phyloP scores from a whole-genome alignment of 2,329 filamentous ascomycete genomes.

The Aureobasidium melanogenum region DNA sequence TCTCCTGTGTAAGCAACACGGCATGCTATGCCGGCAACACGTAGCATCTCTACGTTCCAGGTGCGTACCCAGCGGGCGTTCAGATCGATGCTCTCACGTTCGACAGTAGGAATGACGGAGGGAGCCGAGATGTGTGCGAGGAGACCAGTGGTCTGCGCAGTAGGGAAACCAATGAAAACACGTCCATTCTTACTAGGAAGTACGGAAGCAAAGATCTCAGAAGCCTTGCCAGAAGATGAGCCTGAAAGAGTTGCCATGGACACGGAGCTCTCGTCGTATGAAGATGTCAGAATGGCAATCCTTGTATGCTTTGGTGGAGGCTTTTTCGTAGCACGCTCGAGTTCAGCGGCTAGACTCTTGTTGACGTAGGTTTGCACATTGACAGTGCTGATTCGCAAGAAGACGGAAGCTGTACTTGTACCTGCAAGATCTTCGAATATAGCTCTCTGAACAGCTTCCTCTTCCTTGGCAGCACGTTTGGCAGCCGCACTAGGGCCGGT shows the following conservation, averaged over 20 bases:
- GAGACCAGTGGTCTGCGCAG: constrained; percentile 89
- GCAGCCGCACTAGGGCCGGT: constrained; percentile 40
- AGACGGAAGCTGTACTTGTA: constrained; percentile 68
- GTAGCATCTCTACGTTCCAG: constrained; percentile 91
- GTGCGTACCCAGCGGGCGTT: constrained; percentile 90
- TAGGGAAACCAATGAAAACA: constrained; percentile 96
- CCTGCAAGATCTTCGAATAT: constrained; percentile 65
- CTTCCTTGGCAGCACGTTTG: constrained; percentile 52
- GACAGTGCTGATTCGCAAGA: constrained; percentile 79
- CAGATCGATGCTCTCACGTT: constrained; percentile 91
- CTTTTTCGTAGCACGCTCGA: constrained; percentile 95
- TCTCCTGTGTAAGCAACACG: constrained; percentile 81
- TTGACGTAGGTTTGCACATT: constrained; percentile 68
- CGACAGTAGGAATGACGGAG: constrained; percentile 93
- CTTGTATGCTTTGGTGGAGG: constrained; percentile 82
- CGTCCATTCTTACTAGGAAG: constrained; percentile 81
- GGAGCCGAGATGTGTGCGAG: constrained; percentile 92
- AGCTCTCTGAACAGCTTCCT: constrained; percentile 52
- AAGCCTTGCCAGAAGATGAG: constrained; percentile 45
- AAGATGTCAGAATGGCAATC: constrained; percentile 81
- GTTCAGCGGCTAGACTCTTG: constrained; percentile 65
- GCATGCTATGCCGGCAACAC: constrained; percentile 82
- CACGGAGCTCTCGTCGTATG: constrained; percentile 70
- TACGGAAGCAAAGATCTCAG: constrained; percentile 83
- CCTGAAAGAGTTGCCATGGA: constrained; percentile 48